Conservation (phyloP, 78 protist genomes). For the Monosiga brevicollis region DNA sequence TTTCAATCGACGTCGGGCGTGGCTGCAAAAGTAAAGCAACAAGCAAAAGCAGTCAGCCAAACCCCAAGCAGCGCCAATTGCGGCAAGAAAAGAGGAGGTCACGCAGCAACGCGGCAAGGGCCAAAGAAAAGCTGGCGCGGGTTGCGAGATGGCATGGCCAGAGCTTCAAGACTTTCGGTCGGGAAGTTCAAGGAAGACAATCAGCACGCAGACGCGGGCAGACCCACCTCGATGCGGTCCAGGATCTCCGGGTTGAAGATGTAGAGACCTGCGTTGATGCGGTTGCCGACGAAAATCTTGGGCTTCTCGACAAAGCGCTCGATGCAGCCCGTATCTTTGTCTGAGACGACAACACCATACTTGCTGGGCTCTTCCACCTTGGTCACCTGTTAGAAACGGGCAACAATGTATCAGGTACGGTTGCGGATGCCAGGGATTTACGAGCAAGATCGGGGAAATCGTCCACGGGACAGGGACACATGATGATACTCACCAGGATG, state of each 20-base stretch:
- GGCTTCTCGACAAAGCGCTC: conserved; percentile 87
- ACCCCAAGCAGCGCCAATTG: background rate
- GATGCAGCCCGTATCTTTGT: conserved; percentile 51
- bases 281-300: conserved; percentile 73
- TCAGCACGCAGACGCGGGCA: background rate
- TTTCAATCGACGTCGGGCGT: conserved; percentile 61
- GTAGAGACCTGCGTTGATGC: conserved; percentile 92
- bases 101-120: too few relatives aligned
- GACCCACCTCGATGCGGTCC: conserved; percentile 65
- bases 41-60: background rate
- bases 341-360: conserved; percentile 86
- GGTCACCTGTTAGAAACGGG: conserved; percentile 53
- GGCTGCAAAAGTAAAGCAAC: background rate
- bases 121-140: too few relatives aligned
- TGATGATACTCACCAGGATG: conserved; percentile 31
- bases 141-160: too few relatives aligned
- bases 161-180: too few relatives aligned
- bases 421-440: too few relatives aligned
- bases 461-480: too few relatives aligned
- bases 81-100: background rate
- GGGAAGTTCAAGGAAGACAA: too few relatives aligned
- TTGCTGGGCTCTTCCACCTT: conserved; percentile 87
- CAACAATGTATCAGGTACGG: too few relatives aligned
- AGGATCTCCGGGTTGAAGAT: conserved; percentile 64
- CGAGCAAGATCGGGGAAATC: too few relatives aligned